These are phyloP conservation scores for Capsella rubella DNA, from an alignment of 441 rosid genomes.

Conservation along the genomic window DNA sequence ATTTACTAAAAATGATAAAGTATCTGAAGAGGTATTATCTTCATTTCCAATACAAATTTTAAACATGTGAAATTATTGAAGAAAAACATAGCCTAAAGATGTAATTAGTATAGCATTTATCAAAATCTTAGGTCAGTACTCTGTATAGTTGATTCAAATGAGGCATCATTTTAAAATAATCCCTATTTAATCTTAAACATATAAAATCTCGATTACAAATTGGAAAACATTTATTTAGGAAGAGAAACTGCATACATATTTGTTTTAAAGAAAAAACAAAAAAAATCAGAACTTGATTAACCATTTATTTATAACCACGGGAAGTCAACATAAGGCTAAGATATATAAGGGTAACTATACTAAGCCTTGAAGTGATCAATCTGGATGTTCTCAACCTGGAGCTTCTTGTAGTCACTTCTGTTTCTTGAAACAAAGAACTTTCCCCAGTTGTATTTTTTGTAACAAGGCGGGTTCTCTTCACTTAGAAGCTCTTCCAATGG, in stretches of 20 bases:
- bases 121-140: background rate
- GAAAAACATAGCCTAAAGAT: too few relatives aligned
- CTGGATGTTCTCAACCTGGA: conserved; percentile 62
- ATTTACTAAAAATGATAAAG: background rate
- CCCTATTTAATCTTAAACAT: background rate
- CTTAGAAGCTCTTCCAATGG: conserved; percentile 54
- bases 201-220: background rate
- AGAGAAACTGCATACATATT: background rate
- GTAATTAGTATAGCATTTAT: background rate
- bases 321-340: background rate
- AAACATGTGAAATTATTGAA: background rate
- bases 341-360: background rate
- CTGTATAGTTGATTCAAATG: background rate
- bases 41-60: background rate
- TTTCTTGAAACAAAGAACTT: conserved; percentile 57
- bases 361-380: conserved; percentile 57
- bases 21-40: background rate
- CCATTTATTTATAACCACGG: background rate
- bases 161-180: background rate
- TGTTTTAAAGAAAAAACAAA: background rate
- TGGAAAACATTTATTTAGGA: background rate
- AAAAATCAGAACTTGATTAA: background rate
- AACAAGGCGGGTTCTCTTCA: conserved; percentile 50
- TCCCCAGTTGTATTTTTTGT: conserved; percentile 68
- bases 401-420: conserved; percentile 71